Evolutionary conservation across 2,329 filamentous ascomycete genomes (phyloP).

Genomic region (Calonectria pseudoreteaudii): DNA sequence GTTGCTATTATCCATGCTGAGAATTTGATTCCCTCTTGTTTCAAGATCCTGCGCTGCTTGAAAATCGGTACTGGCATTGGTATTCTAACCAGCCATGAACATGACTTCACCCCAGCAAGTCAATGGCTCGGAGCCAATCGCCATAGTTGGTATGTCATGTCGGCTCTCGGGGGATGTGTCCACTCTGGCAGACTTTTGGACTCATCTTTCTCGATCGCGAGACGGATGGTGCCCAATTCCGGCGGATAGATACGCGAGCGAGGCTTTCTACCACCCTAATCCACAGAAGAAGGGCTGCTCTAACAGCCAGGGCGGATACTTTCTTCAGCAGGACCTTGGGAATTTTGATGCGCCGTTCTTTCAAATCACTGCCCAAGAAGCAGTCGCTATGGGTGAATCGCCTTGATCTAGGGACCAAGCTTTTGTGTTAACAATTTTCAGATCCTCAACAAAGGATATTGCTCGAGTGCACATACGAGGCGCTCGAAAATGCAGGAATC

Average conservation of each 20-base stretch:
- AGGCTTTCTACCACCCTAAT: slow-evolving; percentile 56
- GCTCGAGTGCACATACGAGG: slow-evolving; percentile 66
- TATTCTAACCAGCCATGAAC: background rate
- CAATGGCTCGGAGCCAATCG: slow-evolving; percentile 47
- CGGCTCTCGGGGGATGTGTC: slow-evolving; percentile 58
- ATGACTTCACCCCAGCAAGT: background rate
- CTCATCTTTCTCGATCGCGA: slow-evolving; percentile 54
- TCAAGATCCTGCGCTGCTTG: background rate
- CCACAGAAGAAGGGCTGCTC: slow-evolving; percentile 55
- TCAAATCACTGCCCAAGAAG: slow-evolving; percentile 62
- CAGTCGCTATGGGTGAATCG: slow-evolving; percentile 56
- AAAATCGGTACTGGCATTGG: background rate
- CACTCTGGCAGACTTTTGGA: slow-evolving; percentile 58
- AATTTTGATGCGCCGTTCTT: slow-evolving; percentile 66
- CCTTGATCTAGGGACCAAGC: background rate
- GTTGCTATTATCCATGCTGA: no score
- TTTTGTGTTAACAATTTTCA: slow-evolving; percentile 6
- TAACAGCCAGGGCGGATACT: slow-evolving; percentile 53
- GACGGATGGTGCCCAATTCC: slow-evolving; percentile 57
- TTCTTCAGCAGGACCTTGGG: slow-evolving; percentile 58
- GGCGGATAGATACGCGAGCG: slow-evolving; percentile 60
- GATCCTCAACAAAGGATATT: slow-evolving; percentile 66
- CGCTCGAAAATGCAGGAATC: slow-evolving; percentile 64
- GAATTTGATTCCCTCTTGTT: background rate
- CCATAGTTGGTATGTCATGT: slow-evolving; percentile 62